These are phyloP conservation scores for Heliamphora pulchella DNA, from an alignment of 179 eudicot species.

Conservation along the genomic window DNA sequence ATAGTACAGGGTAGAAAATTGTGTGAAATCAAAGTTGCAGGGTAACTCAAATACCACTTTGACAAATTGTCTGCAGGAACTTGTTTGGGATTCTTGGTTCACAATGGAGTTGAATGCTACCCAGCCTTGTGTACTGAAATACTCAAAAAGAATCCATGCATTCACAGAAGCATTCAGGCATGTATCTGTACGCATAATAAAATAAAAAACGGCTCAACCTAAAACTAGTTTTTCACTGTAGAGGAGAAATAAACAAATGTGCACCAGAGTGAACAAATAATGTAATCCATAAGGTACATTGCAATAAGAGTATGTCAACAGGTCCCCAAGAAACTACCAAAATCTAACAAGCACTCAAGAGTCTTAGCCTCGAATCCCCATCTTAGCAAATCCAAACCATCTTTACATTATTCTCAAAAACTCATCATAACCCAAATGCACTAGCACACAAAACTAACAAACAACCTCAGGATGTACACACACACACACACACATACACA, in stretches of 20 bases:
- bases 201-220: constrained; percentile 13
- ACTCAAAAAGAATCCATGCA: neutral
- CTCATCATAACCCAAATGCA: neutral
- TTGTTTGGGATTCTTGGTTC: neutral
- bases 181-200: neutral
- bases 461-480: neutral
- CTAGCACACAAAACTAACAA: neutral
- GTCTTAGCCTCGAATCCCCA: constrained; percentile 5
- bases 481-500: neutral
- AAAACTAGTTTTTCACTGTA: neutral
- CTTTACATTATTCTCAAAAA: constrained; percentile 1
- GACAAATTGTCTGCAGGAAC: neutral
- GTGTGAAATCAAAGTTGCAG: too few relatives aligned
- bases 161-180: neutral
- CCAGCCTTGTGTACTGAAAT: too few relatives aligned
- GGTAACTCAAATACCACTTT: too few relatives aligned
- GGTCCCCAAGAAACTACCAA: constrained; percentile 9
- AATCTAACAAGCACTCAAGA: constrained; percentile 6
- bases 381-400: constrained; percentile 14
- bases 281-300: constrained; percentile 9
- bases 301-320: constrained; percentile 9
- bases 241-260: constrained; percentile 14
- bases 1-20: too few relatives aligned
- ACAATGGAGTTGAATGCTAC: neutral
- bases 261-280: constrained; percentile 16